phyloP scores from a whole-genome alignment of 2,329 filamentous ascomycete genomes.

The Chaetothyriales sp. region DNA sequence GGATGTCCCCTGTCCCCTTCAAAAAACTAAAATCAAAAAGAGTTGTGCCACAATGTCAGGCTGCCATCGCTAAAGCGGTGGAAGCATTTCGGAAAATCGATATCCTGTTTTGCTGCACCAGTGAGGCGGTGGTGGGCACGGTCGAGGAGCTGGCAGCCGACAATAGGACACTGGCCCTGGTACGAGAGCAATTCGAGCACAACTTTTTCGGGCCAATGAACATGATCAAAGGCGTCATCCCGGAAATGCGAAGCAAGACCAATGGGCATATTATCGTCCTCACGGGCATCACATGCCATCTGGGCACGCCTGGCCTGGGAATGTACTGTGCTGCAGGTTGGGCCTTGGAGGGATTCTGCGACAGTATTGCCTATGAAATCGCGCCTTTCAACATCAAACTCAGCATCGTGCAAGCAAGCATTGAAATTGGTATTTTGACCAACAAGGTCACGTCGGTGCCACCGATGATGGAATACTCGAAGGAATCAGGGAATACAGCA shows the following conservation, averaged over 20 bases:
- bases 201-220: constrained; percentile 95
- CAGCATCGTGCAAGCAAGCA: constrained; percentile 88
- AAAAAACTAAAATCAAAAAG: constrained; percentile 22
- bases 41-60: constrained; percentile 58
- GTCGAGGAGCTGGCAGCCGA: constrained; percentile 77
- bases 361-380: constrained; percentile 87
- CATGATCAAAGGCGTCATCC: constrained; percentile 78
- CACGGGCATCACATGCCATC: constrained; percentile 79
- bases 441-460: constrained; percentile 79
- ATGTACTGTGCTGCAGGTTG: constrained; percentile 88
- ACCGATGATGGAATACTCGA: constrained; percentile 55
- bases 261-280: constrained; percentile 84
- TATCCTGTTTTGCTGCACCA: constrained; percentile 78
- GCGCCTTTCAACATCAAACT: constrained; percentile 94
- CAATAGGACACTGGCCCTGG: constrained; percentile 58
- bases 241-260: constrained; percentile 62
- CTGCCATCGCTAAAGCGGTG: constrained; percentile 75
- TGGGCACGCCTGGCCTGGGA: constrained; percentile 80
- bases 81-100: constrained; percentile 76
- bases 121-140: constrained; percentile 76
- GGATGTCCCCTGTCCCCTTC: neutral
- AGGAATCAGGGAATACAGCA: constrained; percentile 52
- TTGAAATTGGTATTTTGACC: constrained; percentile 77
- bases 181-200: constrained; percentile 82
- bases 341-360: constrained; percentile 92